A percentile compares a stretch with the other conserved stretches of the same genome.
Conservation (phyloP, 805 yeast species). For the Candida dajiaensis region DNA sequence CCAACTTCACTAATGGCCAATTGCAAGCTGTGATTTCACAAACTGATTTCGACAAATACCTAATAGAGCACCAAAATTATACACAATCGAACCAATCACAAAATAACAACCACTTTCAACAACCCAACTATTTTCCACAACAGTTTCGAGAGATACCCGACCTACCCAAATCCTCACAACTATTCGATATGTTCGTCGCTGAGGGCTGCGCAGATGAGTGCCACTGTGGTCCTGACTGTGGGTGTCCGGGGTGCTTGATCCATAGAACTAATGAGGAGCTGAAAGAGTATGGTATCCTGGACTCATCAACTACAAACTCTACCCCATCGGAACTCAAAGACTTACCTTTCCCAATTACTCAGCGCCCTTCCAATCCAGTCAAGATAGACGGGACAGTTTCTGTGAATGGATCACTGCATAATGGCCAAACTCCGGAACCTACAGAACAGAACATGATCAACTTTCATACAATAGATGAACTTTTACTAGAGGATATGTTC, state of each 20-base stretch:
- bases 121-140: neutral
- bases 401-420: neutral
- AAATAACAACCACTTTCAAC: neutral
- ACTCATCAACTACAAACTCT: conserved; percentile 11
- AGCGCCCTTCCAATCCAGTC: neutral
- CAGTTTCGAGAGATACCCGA: neutral
- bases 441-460: conserved; percentile 3
- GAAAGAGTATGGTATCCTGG: conserved; percentile 18
- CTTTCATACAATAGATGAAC: conserved; percentile 17
- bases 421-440: neutral
- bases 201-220: conserved; percentile 23
- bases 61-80: neutral
- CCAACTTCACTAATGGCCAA: neutral
- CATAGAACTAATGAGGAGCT: conserved; percentile 24
- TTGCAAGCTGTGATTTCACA: neutral
- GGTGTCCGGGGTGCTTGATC: conserved; percentile 22
- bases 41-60: neutral
- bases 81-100: neutral
- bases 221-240: conserved; percentile 22
- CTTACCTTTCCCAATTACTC: neutral
- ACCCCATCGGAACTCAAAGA: conserved; percentile 11
- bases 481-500: conserved; percentile 11
- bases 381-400: neutral
- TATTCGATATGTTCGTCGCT: conserved; percentile 17
- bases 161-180: neutral